Conservation (phyloP, 129 eudicot genomes). For the Solidago caesia region DNA sequence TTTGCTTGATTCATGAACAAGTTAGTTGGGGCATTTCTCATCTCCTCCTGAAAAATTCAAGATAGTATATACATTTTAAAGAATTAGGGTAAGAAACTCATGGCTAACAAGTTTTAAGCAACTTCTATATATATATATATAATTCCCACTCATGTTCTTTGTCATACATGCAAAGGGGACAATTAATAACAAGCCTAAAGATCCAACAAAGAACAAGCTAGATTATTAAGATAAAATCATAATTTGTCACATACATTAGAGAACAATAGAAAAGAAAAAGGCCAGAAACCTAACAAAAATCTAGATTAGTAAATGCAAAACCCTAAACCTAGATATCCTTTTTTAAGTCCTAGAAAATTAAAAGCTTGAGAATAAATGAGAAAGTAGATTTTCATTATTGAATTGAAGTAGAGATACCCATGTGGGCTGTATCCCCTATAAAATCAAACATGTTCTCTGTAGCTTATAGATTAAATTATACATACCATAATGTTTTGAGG, state of each 20-base stretch:
- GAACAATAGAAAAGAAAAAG: not conserved
- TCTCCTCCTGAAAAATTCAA: slow-evolving; percentile 65
- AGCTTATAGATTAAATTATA: not conserved
- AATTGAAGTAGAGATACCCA: not conserved
- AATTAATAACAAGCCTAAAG: slow-evolving; percentile 14
- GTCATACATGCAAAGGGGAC: slow-evolving; percentile 4
- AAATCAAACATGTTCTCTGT: not conserved
- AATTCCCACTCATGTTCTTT: not conserved
- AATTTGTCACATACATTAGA: not conserved
- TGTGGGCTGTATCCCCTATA: slow-evolving; percentile 5
- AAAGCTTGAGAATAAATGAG: slow-evolving; percentile 12
- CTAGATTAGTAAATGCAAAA: slow-evolving; percentile 15
- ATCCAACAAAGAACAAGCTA: not conserved
- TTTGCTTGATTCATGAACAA: slow-evolving; percentile 63
- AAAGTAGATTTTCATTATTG: slow-evolving; percentile 20
- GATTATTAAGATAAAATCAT: not conserved
- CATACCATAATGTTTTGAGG: slow-evolving; percentile 82
- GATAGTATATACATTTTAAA: slow-evolving; percentile 1
- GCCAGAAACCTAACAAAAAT: not conserved
- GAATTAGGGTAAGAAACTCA: not conserved
- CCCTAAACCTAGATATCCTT: slow-evolving; percentile 40
- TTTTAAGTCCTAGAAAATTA: not conserved
- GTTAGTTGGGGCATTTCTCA: slow-evolving; percentile 55
- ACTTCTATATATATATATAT: not conserved
- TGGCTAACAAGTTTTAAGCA: not conserved